A percentile compares a stretch with the other conserved stretches of the same genome.
Evolutionary conservation across 148 eudicot genomes (phyloP).

Genomic region (Vaccinium myrtillus): DNA sequence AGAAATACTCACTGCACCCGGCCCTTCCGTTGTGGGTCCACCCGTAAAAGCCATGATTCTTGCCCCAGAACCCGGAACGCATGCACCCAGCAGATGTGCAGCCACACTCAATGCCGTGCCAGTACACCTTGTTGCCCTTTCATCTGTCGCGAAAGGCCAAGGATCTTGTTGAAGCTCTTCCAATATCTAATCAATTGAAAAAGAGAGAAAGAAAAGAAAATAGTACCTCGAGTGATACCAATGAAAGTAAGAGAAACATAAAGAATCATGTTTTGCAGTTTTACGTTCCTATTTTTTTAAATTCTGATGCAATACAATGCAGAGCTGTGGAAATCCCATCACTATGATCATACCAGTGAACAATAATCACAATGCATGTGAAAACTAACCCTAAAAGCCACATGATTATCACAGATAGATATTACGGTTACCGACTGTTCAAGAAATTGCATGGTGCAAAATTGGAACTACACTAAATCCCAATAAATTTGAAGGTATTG

Average conservation of each 20-base stretch:
- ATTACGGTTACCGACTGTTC: neutral
- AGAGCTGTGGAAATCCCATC: neutral
- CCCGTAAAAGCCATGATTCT: conserved; percentile 94
- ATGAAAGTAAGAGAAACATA: conserved; percentile 6
- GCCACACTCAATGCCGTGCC: conserved; percentile 87
- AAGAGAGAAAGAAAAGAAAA: neutral
- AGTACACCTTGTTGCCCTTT: conserved; percentile 89
- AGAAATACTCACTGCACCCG: conserved; percentile 78
- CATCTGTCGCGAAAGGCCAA: conserved; percentile 81
- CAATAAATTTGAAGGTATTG: neutral
- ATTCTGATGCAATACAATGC: neutral
- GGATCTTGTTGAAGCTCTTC: conserved; percentile 99
- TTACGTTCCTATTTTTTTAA: neutral
- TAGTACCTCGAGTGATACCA: neutral
- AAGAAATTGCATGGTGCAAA: neutral
- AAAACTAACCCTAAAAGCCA: neutral
- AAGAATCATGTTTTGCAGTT: neutral
- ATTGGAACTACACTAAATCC: neutral
- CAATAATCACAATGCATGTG: neutral
- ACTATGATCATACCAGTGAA: neutral
- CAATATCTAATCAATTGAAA: conserved; percentile 45
- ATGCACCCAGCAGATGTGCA: conserved; percentile 87
- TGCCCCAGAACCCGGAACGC: conserved; percentile 93
- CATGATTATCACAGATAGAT: neutral
- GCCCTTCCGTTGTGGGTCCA: conserved; percentile 96